Conservation (phyloP, 148 eudicot species). For the Dianthus caryophyllus region DNA sequence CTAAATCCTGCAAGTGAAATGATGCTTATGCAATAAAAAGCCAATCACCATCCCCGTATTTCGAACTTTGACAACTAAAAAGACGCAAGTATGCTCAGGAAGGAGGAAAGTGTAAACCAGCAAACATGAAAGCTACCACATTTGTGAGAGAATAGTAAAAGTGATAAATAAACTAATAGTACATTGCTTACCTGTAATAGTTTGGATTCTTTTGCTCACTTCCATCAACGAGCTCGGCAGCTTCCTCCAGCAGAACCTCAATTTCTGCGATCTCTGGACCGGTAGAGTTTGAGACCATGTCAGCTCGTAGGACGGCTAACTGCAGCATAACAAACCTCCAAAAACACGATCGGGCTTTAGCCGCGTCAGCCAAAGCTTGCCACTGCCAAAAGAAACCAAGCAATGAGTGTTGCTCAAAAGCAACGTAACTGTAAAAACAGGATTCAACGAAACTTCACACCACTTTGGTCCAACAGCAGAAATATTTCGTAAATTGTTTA, state of each 20-base stretch:
- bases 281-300: conserved; percentile 47
- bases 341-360: conserved; percentile 68
- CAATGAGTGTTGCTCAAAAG: background rate
- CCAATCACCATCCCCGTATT: background rate
- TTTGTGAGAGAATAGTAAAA: background rate
- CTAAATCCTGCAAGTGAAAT: no score
- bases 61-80: background rate
- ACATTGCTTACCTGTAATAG: conserved; percentile 66
- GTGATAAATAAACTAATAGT: background rate
- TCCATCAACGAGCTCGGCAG: conserved; percentile 94
- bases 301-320: conserved; percentile 65
- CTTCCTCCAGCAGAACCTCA: conserved; percentile 84
- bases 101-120: background rate
- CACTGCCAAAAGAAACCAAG: conserved; percentile 45
- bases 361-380: conserved; percentile 82
- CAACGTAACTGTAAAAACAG: background rate
- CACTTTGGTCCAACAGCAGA: background rate
- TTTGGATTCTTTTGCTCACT: conserved; percentile 79
- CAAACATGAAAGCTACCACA: background rate
- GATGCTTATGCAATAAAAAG: background rate
- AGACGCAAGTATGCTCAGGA: background rate
- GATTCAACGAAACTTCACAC: background rate
- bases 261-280: conserved; percentile 76
- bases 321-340: conserved; percentile 97
- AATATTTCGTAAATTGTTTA: background rate